Percentiles rank a stretch among this genome's conserved stretches.
phyloP scores from a whole-genome alignment of 345 rosid species.

The Tarenaya hassleriana region DNA sequence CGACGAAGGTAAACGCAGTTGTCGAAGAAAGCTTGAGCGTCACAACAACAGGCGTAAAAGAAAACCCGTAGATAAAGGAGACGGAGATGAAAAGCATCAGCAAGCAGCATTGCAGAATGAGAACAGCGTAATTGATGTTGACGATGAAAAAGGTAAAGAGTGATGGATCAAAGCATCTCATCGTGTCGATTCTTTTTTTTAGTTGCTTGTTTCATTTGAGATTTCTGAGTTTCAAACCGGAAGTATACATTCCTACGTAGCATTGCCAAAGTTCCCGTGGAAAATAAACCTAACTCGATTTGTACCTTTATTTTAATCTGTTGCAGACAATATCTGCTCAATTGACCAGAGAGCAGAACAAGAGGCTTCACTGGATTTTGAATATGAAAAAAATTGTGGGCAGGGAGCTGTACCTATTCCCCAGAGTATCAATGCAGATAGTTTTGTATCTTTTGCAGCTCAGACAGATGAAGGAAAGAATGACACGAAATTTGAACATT shows the following conservation, averaged over 20 bases:
- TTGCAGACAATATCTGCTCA: slow-evolving; percentile 42
- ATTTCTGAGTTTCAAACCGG: too few species aligned
- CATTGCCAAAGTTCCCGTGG: slow-evolving; percentile 7
- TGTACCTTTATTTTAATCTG: slow-evolving; percentile 15
- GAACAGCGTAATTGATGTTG: slow-evolving; percentile 42
- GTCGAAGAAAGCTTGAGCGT: slow-evolving; percentile 88
- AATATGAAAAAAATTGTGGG: slow-evolving; percentile 43
- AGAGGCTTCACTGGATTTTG: slow-evolving; percentile 53
- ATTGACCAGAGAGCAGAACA: slow-evolving; percentile 44
- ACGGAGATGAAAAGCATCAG: slow-evolving; percentile 32
- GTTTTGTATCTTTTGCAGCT: slow-evolving; percentile 39
- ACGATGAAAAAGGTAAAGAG: slow-evolving; percentile 73
- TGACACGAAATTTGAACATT: slow-evolving; percentile 45
- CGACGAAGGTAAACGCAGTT: slow-evolving; percentile 91
- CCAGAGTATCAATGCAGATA: slow-evolving; percentile 48
- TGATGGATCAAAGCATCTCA: too few species aligned
- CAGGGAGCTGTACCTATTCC: slow-evolving; percentile 42
- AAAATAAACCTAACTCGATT: slow-evolving; percentile 4
- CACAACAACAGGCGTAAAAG: slow-evolving; percentile 79
- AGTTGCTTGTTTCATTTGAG: slow-evolving; percentile 4
- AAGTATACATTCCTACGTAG: too few species aligned
- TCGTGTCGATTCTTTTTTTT: slow-evolving; percentile 11
- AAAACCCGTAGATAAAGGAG: slow-evolving; percentile 46
- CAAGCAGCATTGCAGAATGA: slow-evolving; percentile 36
- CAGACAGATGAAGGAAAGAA: slow-evolving; percentile 46